phyloP scores from a whole-genome alignment of 768 basidiomycete species.

The Tephrocybe rancida region DNA sequence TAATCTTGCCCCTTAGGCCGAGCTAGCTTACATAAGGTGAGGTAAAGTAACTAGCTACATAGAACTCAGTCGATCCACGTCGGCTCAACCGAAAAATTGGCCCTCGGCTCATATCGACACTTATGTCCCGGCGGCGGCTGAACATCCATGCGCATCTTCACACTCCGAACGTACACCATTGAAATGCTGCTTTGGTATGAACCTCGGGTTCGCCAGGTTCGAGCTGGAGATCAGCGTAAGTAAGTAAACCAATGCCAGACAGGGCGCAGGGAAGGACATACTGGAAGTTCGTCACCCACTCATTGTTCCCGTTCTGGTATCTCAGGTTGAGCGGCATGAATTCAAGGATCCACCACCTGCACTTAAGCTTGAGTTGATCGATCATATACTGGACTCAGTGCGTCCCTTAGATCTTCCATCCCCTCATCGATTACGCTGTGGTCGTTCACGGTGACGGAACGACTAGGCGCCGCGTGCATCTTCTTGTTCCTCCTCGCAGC shows the following conservation, averaged over 20 bases:
- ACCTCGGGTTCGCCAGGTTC: constrained; percentile 39
- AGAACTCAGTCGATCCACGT: constrained; percentile 35
- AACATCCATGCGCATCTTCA: constrained; percentile 57
- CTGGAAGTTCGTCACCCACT: constrained; percentile 26
- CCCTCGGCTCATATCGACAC: constrained; percentile 28
- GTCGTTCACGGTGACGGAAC: background rate
- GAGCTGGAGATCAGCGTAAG: constrained; percentile 1
- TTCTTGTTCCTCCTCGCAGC: constrained; percentile 1
- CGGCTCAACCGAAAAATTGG: constrained; percentile 29
- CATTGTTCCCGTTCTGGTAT: constrained; percentile 32
- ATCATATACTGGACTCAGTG: constrained; percentile 50
- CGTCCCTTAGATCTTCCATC: constrained; percentile 54
- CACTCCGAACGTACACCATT: constrained; percentile 46
- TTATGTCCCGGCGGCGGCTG: constrained; percentile 24
- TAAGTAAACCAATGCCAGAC: background rate
- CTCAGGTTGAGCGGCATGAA: constrained; percentile 36
- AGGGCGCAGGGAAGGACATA: background rate
- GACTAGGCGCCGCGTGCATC: constrained; percentile 13
- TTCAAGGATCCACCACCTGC: constrained; percentile 65
- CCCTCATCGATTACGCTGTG: constrained; percentile 36
- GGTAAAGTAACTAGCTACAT: too few relatives aligned
- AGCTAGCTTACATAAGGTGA: too few relatives aligned
- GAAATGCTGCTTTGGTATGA: constrained; percentile 38
- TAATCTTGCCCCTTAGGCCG: too few relatives aligned
- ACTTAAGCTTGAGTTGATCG: constrained; percentile 49